Percentiles rank a stretch among this genome's conserved stretches.
phyloP scores from a whole-genome alignment of 768 basidiomycete species.

The Chalciporus sphaerocephalus region DNA sequence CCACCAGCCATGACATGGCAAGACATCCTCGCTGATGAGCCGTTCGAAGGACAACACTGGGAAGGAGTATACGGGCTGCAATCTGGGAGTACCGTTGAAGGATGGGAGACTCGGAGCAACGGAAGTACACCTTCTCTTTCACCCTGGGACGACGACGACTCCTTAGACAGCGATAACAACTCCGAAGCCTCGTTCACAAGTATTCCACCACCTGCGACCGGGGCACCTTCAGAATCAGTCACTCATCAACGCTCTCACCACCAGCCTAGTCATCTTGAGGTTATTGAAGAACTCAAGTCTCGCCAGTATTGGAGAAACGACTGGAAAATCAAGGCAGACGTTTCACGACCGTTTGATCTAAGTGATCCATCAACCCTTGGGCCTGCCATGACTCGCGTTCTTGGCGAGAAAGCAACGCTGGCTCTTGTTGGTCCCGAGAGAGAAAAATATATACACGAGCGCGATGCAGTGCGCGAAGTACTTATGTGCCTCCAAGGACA shows the following conservation, averaged over 20 bases:
- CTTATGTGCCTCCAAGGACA: slow-evolving; percentile 73
- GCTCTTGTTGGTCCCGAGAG: slow-evolving; percentile 38
- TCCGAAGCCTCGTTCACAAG: slow-evolving; percentile 11
- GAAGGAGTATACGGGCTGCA: slow-evolving; percentile 61
- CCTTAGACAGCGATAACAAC: slow-evolving; percentile 19
- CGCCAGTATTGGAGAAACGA: slow-evolving; percentile 73
- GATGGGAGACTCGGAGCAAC: slow-evolving; percentile 43
- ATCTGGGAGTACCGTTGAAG: slow-evolving; percentile 42
- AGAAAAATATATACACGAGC: slow-evolving; percentile 68
- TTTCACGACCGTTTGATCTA: slow-evolving; percentile 50
- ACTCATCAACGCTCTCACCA: not conserved
- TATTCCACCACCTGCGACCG: slow-evolving; percentile 5
- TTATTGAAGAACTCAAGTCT: slow-evolving; percentile 57
- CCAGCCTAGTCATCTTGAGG: slow-evolving; percentile 36
- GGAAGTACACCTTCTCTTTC: slow-evolving; percentile 68
- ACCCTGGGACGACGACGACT: slow-evolving; percentile 54
- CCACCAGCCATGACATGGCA: slow-evolving; percentile 60
- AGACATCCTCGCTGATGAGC: slow-evolving; percentile 76
- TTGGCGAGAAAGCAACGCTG: slow-evolving; percentile 36
- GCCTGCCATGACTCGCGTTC: slow-evolving; percentile 39
- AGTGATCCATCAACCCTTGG: slow-evolving; percentile 72
- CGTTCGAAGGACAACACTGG: slow-evolving; percentile 85
- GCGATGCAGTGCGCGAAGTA: slow-evolving; percentile 73
- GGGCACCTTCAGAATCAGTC: not conserved
- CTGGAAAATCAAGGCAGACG: slow-evolving; percentile 50